A percentile compares a stretch with the other conserved stretches of the same genome.
phyloP scores from a whole-genome alignment of 352 stramenopile genomes.

The Pythium utonaiense region DNA sequence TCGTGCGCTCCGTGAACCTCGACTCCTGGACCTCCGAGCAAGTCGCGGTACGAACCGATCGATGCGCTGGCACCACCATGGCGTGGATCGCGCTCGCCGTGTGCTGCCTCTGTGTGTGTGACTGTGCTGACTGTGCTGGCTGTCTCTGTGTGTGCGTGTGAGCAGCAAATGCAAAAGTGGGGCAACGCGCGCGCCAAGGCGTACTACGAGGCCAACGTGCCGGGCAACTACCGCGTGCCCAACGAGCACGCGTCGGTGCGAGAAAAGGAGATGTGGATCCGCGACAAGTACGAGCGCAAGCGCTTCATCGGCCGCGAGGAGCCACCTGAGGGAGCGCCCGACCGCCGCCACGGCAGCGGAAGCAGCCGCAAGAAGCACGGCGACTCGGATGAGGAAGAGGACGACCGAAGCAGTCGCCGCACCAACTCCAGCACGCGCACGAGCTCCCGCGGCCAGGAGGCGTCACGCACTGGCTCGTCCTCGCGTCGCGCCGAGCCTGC shows the following conservation, averaged over 20 bases:
- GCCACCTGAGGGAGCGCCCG: conserved; percentile 13
- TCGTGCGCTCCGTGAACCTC: conserved; percentile 91
- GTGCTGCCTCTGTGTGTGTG: neutral
- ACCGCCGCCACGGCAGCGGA: conserved; percentile 19
- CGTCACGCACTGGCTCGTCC: conserved; percentile 22
- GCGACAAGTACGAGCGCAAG: conserved; percentile 89
- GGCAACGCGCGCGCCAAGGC: conserved; percentile 87
- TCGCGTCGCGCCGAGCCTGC: conserved; percentile 33
- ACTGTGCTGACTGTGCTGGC: neutral
- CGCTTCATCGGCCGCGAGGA: conserved; percentile 64
- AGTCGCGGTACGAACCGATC: conserved; percentile 66
- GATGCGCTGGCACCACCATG: too few species aligned
- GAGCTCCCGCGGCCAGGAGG: conserved; percentile 18
- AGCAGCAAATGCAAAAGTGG: conserved; percentile 89
- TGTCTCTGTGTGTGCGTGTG: neutral
- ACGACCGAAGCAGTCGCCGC: conserved; percentile 32
- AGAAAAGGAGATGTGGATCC: conserved; percentile 90
- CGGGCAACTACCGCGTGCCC: conserved; percentile 68
- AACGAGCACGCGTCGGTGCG: conserved; percentile 77
- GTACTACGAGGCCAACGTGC: conserved; percentile 87
- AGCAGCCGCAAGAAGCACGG: conserved; percentile 35
- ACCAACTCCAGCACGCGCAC: conserved; percentile 39
- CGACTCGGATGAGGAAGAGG: conserved; percentile 34
- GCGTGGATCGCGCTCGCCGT: neutral
- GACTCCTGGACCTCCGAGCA: conserved; percentile 93